Evolutionary conservation across 2,329 filamentous ascomycete genomes (phyloP).

Genomic region (Colletotrichum magnum): DNA sequence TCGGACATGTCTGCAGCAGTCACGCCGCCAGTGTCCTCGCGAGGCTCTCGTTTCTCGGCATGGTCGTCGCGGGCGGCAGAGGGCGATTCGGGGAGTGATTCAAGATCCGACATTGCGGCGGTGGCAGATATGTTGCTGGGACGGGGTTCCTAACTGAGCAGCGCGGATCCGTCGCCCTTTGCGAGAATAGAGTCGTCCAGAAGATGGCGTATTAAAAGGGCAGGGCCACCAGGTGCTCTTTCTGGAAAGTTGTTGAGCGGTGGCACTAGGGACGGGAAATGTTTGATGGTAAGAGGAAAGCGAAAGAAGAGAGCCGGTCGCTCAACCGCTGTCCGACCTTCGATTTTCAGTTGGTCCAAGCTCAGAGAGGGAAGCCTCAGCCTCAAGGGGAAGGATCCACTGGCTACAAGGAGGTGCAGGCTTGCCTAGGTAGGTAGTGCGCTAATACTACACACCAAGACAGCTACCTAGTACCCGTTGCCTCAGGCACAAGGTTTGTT

Average conservation of each 20-base stretch:
- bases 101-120: conserved; percentile 61
- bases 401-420: neutral
- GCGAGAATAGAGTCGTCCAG: neutral
- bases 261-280: no score
- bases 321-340: conserved; percentile 7
- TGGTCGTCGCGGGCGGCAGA: conserved; percentile 48
- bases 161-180: neutral
- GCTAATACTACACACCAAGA: neutral
- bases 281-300: no score
- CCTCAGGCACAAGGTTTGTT: conserved; percentile 41
- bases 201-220: no score
- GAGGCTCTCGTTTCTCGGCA: conserved; percentile 58
- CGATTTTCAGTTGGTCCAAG: conserved; percentile 40
- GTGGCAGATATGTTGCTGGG: neutral
- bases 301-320: no score
- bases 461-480: conserved; percentile 18
- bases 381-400: conserved; percentile 5
- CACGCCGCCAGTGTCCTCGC: conserved; percentile 54
- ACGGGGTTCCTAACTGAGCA: no score
- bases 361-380: conserved; percentile 19
- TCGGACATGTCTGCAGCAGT: conserved; percentile 63
- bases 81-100: conserved; percentile 57
- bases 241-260: no score
- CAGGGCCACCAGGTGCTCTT: no score
- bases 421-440: neutral